Percentiles rank a stretch among this genome's conserved stretches.
These are phyloP conservation scores for Boletus pseudopeckii DNA, from an alignment of 768 basidiomycete species.

Conservation along the genomic window DNA sequence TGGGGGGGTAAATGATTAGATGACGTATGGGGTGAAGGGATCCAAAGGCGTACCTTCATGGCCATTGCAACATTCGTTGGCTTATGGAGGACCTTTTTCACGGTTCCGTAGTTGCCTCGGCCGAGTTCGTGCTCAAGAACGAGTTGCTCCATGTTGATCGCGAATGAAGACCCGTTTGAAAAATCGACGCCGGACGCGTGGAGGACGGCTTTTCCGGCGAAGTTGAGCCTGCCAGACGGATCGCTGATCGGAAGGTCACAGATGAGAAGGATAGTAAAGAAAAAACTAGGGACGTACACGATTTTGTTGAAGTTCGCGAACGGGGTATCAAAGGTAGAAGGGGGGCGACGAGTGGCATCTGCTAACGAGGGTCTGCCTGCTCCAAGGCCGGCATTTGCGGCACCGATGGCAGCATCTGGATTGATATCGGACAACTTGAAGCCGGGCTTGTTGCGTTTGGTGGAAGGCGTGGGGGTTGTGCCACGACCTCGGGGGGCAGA, in stretches of 20 bases:
- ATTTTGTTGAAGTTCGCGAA: conserved; percentile 94
- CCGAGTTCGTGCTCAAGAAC: conserved; percentile 91
- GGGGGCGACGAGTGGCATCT: conserved; percentile 35
- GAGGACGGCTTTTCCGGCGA: conserved; percentile 88
- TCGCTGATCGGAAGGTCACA: conserved; percentile 51
- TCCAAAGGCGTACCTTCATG: conserved; percentile 74
- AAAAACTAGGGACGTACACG: conserved; percentile 57
- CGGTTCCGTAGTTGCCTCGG: conserved; percentile 95
- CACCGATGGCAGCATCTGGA: conserved; percentile 47
- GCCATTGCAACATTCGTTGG: conserved; percentile 97
- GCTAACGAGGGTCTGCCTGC: conserved; percentile 57
- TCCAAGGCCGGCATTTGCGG: conserved; percentile 66
- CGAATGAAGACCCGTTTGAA: conserved; percentile 83
- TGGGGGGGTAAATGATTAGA: neutral
- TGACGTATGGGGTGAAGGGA: conserved; percentile 8
- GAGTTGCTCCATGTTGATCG: conserved; percentile 93
- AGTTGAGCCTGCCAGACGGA: conserved; percentile 93
- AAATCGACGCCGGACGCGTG: conserved; percentile 89
- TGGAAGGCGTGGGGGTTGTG: conserved; percentile 38
- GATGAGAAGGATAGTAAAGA: conserved; percentile 4
- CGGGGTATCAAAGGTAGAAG: conserved; percentile 59
- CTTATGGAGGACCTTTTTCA: conserved; percentile 91
- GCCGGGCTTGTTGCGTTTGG: conserved; percentile 46
- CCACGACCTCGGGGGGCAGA: conserved; percentile 24
- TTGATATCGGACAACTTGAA: conserved; percentile 66